Evolutionary conservation across 1,284 basidiomycete genomes (phyloP), one percentile per base, ranked within the genome.

Genomic region (Rhizoctonia solani): DNA sequence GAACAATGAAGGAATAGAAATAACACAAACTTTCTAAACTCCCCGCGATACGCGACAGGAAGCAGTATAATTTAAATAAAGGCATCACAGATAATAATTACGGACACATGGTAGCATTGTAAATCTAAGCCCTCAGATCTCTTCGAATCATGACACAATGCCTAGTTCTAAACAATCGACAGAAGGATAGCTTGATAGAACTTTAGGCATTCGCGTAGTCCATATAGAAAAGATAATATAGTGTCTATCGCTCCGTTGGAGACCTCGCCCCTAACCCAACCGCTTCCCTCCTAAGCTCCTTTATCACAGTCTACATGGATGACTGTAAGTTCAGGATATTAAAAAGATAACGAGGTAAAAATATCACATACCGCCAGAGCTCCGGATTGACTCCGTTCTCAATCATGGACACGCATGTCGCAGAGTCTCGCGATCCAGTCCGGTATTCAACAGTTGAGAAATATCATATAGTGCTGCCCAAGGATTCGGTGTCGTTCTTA

Each of bases 351-450:
- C 25, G 25, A 30, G 14, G 53, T 13, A 37, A 34, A 30, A 16
- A 30, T 6, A 5, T 29, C 25, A 83, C 87, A 70, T 74, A 93
- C 92, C 72, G 92, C 92, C 55, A 94, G 80, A 1, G 92, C 92
- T 73, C 93, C 90, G 92, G 89, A 73, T 92, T 92, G 44, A 89
- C 89, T 4, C 92, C 92, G 70, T 85, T 87, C 75, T 94, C 92
- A 73, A 94, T 90, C 84, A 94, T 85, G 68, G 85, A 83, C 16
- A 93, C 84, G 74, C 91, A 93, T 5, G 87, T 91, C 25, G 87
- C 88, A 94, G 83, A 1, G 90, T 92, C 72, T 92, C 88, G 71
- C 87, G 88, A 77, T 92, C 89, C 29, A 94, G 82, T 61, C 87
- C 85, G 0, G 92, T 92, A 73, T 92, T 90, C 68, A 94, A 77